phyloP scores from a whole-genome alignment of 2,329 filamentous ascomycete species.

The Microdochium trichocladiopsis region DNA sequence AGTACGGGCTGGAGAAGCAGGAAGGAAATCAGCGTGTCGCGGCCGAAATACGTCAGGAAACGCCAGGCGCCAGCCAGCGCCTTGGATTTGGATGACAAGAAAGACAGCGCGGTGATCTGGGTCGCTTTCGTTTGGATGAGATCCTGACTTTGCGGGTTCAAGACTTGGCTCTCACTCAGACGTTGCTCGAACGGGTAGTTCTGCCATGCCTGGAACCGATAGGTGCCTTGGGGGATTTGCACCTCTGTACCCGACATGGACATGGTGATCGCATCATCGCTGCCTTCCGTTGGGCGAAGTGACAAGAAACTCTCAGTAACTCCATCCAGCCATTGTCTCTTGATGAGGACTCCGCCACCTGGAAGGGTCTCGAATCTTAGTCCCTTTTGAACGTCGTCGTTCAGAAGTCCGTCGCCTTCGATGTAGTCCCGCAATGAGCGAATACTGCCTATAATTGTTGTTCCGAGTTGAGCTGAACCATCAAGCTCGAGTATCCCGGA shows the following conservation, averaged over 20 bases:
- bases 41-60: constrained; percentile 61
- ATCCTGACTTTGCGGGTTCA: constrained; percentile 37
- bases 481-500: constrained; percentile 49
- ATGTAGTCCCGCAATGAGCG: constrained; percentile 56
- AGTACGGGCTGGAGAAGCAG: constrained; percentile 52
- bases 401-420: constrained; percentile 47
- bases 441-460: constrained; percentile 55
- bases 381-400: constrained; percentile 45
- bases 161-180: constrained; percentile 37
- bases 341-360: constrained; percentile 37
- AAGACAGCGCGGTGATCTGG: constrained; percentile 47
- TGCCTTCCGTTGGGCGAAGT: constrained; percentile 29
- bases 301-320: constrained; percentile 46
- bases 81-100: constrained; percentile 57
- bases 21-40: constrained; percentile 56
- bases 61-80: constrained; percentile 58
- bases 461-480: constrained; percentile 43
- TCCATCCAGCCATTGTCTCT: constrained; percentile 55
- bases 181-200: constrained; percentile 56
- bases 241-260: constrained; percentile 14
- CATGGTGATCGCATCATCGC: neutral
- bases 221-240: constrained; percentile 35
- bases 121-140: constrained; percentile 37
- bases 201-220: constrained; percentile 50
- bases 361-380: constrained; percentile 31